Conservation (phyloP, 2,329 filamentous ascomycete genomes). For the Monosporascus ibericus region DNA sequence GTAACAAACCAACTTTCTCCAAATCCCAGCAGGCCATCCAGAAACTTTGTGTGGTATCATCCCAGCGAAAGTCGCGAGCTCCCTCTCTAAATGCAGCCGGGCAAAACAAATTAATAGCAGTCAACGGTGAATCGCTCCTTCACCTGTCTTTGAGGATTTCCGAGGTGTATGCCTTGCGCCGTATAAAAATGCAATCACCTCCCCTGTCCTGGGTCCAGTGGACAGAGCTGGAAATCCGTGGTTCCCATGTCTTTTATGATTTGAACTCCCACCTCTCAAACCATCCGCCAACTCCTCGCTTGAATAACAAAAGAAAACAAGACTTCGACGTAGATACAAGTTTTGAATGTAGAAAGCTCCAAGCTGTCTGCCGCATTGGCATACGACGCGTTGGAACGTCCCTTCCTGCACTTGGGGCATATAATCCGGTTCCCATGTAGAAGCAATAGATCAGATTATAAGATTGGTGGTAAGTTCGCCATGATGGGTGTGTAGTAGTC, state of each 20-base stretch:
- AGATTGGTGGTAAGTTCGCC: neutral
- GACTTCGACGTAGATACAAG: conserved; percentile 22
- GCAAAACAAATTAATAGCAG: conserved; percentile 18
- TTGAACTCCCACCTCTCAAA: conserved; percentile 19
- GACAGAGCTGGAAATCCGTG: conserved; percentile 12
- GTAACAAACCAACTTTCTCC: conserved; percentile 13
- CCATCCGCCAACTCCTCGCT: conserved; percentile 28
- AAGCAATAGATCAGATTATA: neutral
- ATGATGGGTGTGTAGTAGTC: neutral
- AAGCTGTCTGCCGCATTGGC: conserved; percentile 10
- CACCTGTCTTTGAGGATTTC: conserved; percentile 11
- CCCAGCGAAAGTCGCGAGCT: conserved; percentile 26
- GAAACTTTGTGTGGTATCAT: conserved; percentile 27
- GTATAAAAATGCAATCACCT: conserved; percentile 22
- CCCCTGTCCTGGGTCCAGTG: conserved; percentile 14
- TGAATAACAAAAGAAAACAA: conserved; percentile 22
- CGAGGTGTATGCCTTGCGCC: conserved; percentile 24
- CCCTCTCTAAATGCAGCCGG: conserved; percentile 16
- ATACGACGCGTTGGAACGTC: neutral
- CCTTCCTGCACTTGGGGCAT: neutral
- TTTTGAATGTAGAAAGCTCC: conserved; percentile 12
- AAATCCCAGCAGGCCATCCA: conserved; percentile 2
- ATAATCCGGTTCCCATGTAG: neutral
- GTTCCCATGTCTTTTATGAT: conserved; percentile 15
- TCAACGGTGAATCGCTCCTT: conserved; percentile 6